Evolutionary conservation across 805 yeast species (phyloP).

Genomic region (Saccharomycopsis malanga): DNA sequence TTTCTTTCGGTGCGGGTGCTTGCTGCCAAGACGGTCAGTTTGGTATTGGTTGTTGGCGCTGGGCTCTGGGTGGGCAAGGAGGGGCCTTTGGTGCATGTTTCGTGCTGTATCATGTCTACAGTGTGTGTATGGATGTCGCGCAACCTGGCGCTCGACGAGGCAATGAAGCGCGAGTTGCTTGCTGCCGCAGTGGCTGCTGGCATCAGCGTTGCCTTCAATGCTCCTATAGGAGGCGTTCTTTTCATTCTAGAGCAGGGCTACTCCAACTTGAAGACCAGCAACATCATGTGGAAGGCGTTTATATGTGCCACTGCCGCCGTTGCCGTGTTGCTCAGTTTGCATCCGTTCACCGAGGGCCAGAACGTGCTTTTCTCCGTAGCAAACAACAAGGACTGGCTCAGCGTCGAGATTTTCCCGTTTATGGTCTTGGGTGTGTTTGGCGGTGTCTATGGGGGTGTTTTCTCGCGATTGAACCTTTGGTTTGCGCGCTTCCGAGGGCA

Average conservation of each 20-base stretch:
- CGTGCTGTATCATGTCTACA: conserved; percentile 49
- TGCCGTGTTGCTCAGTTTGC: conserved; percentile 45
- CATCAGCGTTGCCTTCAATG: conserved; percentile 74
- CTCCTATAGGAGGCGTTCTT: conserved; percentile 84
- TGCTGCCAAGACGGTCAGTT: conserved; percentile 48
- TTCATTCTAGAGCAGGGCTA: conserved; percentile 67
- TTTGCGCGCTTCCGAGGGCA: conserved; percentile 33
- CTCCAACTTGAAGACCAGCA: conserved; percentile 54
- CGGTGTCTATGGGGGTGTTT: conserved; percentile 55
- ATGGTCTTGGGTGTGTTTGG: conserved; percentile 63
- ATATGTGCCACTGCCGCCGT: conserved; percentile 72
- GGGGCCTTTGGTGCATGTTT: conserved; percentile 79
- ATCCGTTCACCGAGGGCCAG: conserved; percentile 37
- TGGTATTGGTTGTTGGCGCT: conserved; percentile 60
- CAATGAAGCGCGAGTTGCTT: conserved; percentile 55
- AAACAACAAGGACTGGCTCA: conserved; percentile 65
- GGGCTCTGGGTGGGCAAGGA: conserved; percentile 84
- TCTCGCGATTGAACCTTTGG: conserved; percentile 41
- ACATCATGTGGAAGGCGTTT: conserved; percentile 77
- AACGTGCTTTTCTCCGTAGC: conserved; percentile 61
- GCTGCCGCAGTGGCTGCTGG: conserved; percentile 81
- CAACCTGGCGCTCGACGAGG: conserved; percentile 38
- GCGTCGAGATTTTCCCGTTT: conserved; percentile 66
- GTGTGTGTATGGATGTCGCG: conserved; percentile 24
- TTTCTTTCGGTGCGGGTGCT: conserved; percentile 49